Conservation (phyloP, 768 basidiomycete species). For the Podaxis sp. region DNA sequence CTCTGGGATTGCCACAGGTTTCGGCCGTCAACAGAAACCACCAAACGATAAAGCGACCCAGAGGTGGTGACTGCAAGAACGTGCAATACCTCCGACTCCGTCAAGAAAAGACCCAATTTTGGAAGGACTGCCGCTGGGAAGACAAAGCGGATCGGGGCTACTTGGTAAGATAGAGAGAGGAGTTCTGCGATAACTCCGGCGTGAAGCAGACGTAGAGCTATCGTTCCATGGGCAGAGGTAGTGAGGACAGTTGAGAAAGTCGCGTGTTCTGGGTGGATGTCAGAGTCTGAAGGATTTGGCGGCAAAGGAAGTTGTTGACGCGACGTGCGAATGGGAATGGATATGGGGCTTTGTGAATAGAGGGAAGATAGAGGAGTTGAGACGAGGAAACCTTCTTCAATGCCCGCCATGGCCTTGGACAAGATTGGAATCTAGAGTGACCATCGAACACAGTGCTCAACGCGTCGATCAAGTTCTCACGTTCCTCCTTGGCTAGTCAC, state of each 20-base stretch:
- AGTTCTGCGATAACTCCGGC: constrained; percentile 73
- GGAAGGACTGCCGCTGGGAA: constrained; percentile 69
- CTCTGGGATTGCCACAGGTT: constrained; percentile 56
- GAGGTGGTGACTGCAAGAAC: constrained; percentile 62
- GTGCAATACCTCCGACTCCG: constrained; percentile 53
- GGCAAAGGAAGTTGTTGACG: constrained; percentile 51
- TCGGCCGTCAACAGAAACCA: constrained; percentile 53
- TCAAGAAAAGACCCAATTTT: constrained; percentile 60
- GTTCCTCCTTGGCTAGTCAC: background rate
- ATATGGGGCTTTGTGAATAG: constrained; percentile 46
- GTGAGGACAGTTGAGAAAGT: constrained; percentile 55
- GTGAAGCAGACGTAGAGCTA: constrained; percentile 73
- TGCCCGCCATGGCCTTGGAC: constrained; percentile 13
- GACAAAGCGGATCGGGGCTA: constrained; percentile 69
- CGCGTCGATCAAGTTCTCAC: constrained; percentile 10
- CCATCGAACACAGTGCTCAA: background rate
- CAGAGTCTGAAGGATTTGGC: constrained; percentile 33
- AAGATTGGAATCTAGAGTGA: background rate
- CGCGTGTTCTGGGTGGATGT: constrained; percentile 69
- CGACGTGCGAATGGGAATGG: constrained; percentile 53
- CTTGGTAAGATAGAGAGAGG: constrained; percentile 60
- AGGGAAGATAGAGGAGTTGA: constrained; percentile 64
- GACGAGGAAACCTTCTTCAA: constrained; percentile 43
- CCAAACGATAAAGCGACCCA: constrained; percentile 71
- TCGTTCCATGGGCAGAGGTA: constrained; percentile 52